Percentiles rank a stretch among this genome's conserved stretches.
Evolutionary conservation across 2,329 filamentous ascomycete genomes (phyloP).

Genomic region (Gyromitra esculenta): DNA sequence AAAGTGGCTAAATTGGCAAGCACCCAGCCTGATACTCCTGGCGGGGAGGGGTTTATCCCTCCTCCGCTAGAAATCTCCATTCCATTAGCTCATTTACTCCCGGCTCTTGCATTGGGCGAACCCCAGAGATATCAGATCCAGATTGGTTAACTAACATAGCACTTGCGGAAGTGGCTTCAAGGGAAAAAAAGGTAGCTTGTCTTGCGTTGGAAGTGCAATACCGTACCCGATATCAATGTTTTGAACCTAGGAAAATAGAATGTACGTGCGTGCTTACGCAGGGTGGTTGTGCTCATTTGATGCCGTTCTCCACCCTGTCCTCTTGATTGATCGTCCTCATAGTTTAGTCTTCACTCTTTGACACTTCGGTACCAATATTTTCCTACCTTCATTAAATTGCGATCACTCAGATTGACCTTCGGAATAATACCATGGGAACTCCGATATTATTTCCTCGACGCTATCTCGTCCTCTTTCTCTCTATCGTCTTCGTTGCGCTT

Average conservation of each 20-base stretch:
- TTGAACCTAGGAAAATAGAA: not conserved
- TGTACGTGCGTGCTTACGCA: not conserved
- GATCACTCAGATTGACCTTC: not conserved
- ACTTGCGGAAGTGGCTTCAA: no score
- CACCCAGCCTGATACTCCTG: not conserved
- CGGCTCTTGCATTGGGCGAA: not conserved
- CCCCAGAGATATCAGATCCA: not conserved
- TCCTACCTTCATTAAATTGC: not conserved
- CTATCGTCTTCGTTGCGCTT: not conserved
- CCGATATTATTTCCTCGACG: conserved; percentile 8
- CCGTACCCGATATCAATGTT: not conserved
- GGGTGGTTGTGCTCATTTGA: not conserved
- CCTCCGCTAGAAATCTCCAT: not conserved
- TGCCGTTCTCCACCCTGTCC: no score
- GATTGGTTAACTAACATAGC: not conserved
- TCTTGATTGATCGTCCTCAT: not conserved
- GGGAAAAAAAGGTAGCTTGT: not conserved
- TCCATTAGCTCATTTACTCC: not conserved
- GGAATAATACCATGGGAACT: conserved; percentile 2
- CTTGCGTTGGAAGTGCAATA: not conserved
- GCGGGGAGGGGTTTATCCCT: no score
- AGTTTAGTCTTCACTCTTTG: not conserved
- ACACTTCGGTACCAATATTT: not conserved
- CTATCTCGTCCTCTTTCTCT: conserved; percentile 12
- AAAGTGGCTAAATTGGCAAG: not conserved